Percentiles rank a stretch among this genome's conserved stretches.
phyloP scores from a whole-genome alignment of 192 early-diverging fungal species.

The Rhizophlyctis rosea region DNA sequence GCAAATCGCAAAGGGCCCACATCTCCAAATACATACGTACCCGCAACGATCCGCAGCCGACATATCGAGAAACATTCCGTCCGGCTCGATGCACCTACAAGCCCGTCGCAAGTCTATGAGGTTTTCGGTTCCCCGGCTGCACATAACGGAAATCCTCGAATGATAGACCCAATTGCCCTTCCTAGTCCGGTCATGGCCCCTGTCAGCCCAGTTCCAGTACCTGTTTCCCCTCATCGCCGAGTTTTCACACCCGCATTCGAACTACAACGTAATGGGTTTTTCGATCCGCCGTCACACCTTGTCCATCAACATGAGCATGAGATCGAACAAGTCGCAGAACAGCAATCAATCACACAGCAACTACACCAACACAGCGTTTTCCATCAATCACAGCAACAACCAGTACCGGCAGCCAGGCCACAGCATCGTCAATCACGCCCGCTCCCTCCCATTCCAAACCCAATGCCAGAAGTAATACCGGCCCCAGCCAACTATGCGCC shows the following conservation, averaged over 20 bases:
- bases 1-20: constrained; percentile 6
- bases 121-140: background rate
- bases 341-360: background rate
- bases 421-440: constrained; percentile 3
- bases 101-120: constrained; percentile 21
- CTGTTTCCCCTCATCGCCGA: background rate
- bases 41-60: constrained; percentile 20
- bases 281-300: too few species aligned
- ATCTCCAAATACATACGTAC: constrained; percentile 18
- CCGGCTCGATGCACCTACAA: constrained; percentile 12
- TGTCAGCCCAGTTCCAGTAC: constrained; percentile 3
- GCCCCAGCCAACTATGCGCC: too few species aligned
- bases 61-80: constrained; percentile 5
- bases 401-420: background rate
- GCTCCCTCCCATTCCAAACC: constrained; percentile 9
- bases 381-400: too few species aligned
- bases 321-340: background rate
- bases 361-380: background rate
- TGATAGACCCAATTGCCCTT: constrained; percentile 16
- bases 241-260: background rate
- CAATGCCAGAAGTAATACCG: too few species aligned
- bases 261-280: background rate
- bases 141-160: background rate
- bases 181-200: constrained; percentile 20
- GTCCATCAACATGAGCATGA: background rate